Conservation (phyloP, 257 asterid genomes). For the Catharanthus roseus region DNA sequence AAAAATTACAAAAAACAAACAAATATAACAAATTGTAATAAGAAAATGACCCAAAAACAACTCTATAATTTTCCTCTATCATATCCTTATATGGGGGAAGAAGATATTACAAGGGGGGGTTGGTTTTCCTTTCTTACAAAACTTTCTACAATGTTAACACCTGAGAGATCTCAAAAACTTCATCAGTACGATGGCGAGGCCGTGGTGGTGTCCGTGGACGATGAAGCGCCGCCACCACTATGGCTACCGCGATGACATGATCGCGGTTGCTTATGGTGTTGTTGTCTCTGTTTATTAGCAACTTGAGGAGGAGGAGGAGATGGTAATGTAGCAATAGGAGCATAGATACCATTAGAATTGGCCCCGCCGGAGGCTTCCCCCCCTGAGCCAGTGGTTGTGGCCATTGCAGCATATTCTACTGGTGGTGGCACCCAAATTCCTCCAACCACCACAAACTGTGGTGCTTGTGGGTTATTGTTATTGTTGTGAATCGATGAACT, state of each 20-base stretch:
- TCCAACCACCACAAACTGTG: constrained; percentile 71
- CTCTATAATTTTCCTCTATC: constrained; percentile 12
- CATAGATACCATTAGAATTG: constrained; percentile 45
- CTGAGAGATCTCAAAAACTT: neutral
- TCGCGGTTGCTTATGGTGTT: constrained; percentile 1
- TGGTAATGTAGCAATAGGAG: constrained; percentile 53
- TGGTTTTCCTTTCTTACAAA: constrained; percentile 22
- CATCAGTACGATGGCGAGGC: constrained; percentile 20
- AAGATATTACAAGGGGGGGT: constrained; percentile 8
- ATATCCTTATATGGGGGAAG: neutral
- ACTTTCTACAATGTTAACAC: constrained; percentile 19
- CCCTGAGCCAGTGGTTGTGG: constrained; percentile 33
- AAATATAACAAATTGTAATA: neutral
- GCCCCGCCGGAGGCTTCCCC: constrained; percentile 44
- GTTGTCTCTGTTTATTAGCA: constrained; percentile 10
- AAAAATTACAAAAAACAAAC: neutral
- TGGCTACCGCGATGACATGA: constrained; percentile 19
- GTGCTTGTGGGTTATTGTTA: constrained; percentile 28
- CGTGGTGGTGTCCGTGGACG: constrained; percentile 25
- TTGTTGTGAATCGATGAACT: constrained; percentile 39
- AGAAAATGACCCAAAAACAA: constrained; percentile 15
- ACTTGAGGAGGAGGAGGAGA: constrained; percentile 34
- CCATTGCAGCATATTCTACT: constrained; percentile 24
- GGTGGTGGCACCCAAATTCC: constrained; percentile 60
- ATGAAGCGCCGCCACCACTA: constrained; percentile 18